Percentiles rank a stretch among this genome's conserved stretches.
Evolutionary conservation across 139 green algal genomes (phyloP).

Genomic region (Picochlorum sp.): DNA sequence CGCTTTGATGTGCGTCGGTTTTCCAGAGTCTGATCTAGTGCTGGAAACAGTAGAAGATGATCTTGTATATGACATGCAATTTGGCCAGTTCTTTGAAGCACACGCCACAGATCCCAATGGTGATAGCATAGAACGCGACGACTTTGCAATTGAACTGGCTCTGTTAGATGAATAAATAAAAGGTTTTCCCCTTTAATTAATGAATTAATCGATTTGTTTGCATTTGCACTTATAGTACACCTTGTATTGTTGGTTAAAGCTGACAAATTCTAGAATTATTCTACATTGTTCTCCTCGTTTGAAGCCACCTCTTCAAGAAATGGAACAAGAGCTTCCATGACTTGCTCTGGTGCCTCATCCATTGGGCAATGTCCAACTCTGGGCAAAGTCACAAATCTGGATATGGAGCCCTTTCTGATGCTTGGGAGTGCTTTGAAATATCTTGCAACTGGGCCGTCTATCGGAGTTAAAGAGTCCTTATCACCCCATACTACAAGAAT

Average conservation of each 20-base stretch:
- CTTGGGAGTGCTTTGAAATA: conserved; percentile 52
- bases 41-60: conserved; percentile 86
- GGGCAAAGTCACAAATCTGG: conserved; percentile 40
- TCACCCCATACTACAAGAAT: conserved; percentile 85
- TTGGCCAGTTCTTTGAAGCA: conserved; percentile 65
- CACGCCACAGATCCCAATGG: conserved; percentile 58
- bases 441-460: conserved; percentile 75
- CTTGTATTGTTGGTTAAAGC: neutral
- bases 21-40: conserved; percentile 53
- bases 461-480: conserved; percentile 73
- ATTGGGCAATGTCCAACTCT: conserved; percentile 58
- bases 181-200: neutral
- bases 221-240: neutral
- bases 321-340: conserved; percentile 54
- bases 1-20: conserved; percentile 90
- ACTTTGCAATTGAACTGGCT: neutral
- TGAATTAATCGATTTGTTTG: neutral
- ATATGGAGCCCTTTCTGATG: conserved; percentile 16
- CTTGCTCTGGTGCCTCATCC: conserved; percentile 49
- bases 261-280: neutral
- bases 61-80: conserved; percentile 96
- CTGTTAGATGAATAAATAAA: conserved; percentile 1
- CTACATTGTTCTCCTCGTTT: neutral
- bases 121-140: conserved; percentile 33
- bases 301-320: conserved; percentile 35